These are phyloP conservation scores for Ascomycota sp. DNA, from an alignment of 2,329 filamentous ascomycete species.

Conservation along the genomic window DNA sequence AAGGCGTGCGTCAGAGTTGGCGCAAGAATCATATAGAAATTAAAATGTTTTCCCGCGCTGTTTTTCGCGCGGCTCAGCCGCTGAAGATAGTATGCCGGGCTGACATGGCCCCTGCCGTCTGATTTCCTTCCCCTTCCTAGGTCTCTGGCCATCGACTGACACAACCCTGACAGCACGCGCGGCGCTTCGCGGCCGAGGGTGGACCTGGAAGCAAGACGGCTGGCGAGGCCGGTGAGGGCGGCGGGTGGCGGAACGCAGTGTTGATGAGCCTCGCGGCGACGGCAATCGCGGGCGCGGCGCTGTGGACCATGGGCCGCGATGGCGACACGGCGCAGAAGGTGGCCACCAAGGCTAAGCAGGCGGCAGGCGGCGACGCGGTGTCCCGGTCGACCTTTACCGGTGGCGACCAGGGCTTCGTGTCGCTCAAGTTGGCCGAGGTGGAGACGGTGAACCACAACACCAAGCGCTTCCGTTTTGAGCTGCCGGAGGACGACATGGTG, in stretches of 20 bases:
- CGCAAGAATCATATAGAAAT: too few species aligned
- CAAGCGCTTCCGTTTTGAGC: conserved; percentile 74
- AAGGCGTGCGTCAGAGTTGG: too few species aligned
- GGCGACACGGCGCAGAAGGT: conserved; percentile 33
- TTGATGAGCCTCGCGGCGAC: conserved; percentile 39
- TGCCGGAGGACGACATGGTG: conserved; percentile 66
- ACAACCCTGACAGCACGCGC: conserved; percentile 22
- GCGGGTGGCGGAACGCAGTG: conserved; percentile 4
- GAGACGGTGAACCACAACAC: conserved; percentile 84
- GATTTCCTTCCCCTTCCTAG: too few species aligned
- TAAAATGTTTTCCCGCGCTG: conserved; percentile 46
- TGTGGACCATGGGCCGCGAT: conserved; percentile 35
- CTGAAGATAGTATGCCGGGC: conserved; percentile 37
- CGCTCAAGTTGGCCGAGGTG: conserved; percentile 57
- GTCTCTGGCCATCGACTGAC: conserved; percentile 3
- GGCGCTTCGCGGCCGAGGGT: conserved; percentile 54
- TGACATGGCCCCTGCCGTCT: not conserved
- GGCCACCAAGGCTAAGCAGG: conserved; percentile 28
- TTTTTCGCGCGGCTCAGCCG: conserved; percentile 42
- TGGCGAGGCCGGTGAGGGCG: too few species aligned
- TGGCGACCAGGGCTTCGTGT: conserved; percentile 76
- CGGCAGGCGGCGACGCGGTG: conserved; percentile 19
- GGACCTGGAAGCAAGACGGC: too few species aligned
- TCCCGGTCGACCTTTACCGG: conserved; percentile 44
- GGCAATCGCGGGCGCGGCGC: conserved; percentile 34